A percentile compares a stretch with the other conserved stretches of the same genome.
Evolutionary conservation across 2,329 filamentous ascomycete genomes (phyloP).

Genomic region (Fusarium denticulatum): DNA sequence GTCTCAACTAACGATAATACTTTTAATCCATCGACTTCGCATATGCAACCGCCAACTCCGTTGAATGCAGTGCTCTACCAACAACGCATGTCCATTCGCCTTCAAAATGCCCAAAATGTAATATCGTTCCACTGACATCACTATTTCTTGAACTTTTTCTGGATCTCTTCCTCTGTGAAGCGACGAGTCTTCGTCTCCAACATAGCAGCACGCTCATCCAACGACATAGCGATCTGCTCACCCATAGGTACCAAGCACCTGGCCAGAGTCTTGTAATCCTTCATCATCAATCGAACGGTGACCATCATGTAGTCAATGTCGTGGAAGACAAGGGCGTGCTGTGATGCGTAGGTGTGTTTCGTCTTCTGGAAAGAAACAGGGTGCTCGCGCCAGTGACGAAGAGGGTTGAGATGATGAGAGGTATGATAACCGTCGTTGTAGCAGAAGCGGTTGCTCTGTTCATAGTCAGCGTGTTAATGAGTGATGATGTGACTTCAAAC

Average conservation of each 20-base stretch:
- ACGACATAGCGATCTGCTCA: slow-evolving; percentile 72
- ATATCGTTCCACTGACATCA: background rate
- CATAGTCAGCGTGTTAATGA: background rate
- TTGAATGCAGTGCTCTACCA: background rate
- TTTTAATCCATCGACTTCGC: background rate
- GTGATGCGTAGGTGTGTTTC: slow-evolving; percentile 72
- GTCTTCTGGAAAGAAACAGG: slow-evolving; percentile 76
- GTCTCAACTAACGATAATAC: background rate
- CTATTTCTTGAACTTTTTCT: slow-evolving; percentile 32
- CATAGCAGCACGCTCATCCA: slow-evolving; percentile 52
- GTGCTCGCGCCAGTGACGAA: slow-evolving; percentile 84
- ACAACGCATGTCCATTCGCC: background rate
- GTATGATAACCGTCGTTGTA: slow-evolving; percentile 88
- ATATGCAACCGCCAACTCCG: background rate
- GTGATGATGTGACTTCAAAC: slow-evolving; percentile 42
- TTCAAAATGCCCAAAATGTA: too few species aligned
- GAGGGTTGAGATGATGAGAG: slow-evolving; percentile 81
- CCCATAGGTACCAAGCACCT: slow-evolving; percentile 79
- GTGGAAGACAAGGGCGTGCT: slow-evolving; percentile 79
- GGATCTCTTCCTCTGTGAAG: slow-evolving; percentile 41
- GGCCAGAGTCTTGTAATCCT: slow-evolving; percentile 77
- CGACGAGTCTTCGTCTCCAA: slow-evolving; percentile 37
- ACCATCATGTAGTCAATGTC: slow-evolving; percentile 85
- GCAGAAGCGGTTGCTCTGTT: slow-evolving; percentile 80
- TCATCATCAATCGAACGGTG: slow-evolving; percentile 72